A percentile compares a stretch with the other conserved stretches of the same genome.
These are phyloP conservation scores for Hamamelis virginiana DNA, from an alignment of 164 flowering plant species.

Conservation along the genomic window DNA sequence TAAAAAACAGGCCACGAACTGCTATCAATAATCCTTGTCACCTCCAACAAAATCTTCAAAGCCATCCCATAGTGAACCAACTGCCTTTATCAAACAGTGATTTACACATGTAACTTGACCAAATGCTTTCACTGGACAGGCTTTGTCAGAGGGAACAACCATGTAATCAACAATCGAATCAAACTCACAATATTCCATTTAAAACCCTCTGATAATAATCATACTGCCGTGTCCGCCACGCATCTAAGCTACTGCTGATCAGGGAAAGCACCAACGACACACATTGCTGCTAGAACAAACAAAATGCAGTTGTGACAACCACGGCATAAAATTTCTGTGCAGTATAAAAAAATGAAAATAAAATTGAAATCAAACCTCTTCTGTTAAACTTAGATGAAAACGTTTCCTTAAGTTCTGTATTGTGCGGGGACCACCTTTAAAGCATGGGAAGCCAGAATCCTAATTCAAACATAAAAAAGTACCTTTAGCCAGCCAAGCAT, in stretches of 20 bases:
- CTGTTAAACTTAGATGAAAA: slow-evolving; percentile 90
- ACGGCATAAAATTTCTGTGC: background rate
- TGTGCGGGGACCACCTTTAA: slow-evolving; percentile 95
- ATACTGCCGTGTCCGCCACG: slow-evolving; percentile 98
- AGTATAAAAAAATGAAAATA: background rate
- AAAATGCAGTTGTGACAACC: slow-evolving; percentile 3
- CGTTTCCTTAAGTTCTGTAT: slow-evolving; percentile 93
- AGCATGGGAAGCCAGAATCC: slow-evolving; percentile 99
- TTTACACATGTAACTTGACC: slow-evolving; percentile 8
- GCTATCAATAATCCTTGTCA: slow-evolving; percentile 15
- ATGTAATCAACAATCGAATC: slow-evolving; percentile 1
- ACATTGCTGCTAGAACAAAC: slow-evolving; percentile 79
- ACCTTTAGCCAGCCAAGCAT: background rate
- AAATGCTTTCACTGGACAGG: slow-evolving; percentile 13
- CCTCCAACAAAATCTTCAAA: slow-evolving; percentile 12
- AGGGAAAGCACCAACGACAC: slow-evolving; percentile 97
- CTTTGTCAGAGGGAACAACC: slow-evolving; percentile 12
- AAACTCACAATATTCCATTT: slow-evolving; percentile 88
- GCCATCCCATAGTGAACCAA: slow-evolving; percentile 12
- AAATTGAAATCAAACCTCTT: slow-evolving; percentile 64
- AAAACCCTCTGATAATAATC: slow-evolving; percentile 97
- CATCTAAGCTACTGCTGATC: slow-evolving; percentile 98
- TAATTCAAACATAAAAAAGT: slow-evolving; percentile 26
- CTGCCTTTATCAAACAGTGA: slow-evolving; percentile 4
- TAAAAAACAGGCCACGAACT: slow-evolving; percentile 23